phyloP scores from a whole-genome alignment of 208 protist species.

The Acanthamoeba triangularis region DNA sequence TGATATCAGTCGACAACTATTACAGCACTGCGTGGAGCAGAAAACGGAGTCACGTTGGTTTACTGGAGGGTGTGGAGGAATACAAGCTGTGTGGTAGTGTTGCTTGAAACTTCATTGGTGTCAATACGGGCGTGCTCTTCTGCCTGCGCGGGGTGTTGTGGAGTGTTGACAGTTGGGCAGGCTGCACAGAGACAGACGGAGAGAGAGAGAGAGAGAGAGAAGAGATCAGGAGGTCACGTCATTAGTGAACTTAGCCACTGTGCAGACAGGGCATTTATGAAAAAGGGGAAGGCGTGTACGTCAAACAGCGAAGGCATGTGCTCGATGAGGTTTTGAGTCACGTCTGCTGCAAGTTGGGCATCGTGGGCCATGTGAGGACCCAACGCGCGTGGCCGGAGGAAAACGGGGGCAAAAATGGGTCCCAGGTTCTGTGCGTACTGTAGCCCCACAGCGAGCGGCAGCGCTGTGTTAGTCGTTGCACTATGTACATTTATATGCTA shows the following conservation, averaged over 20 bases:
- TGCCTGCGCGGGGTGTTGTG: slow-evolving; percentile 42
- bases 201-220: not conserved
- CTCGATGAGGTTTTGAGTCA: slow-evolving; percentile 13
- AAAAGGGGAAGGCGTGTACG: not conserved
- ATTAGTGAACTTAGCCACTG: no score
- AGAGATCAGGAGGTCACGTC: not conserved
- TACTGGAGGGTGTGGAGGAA: not conserved
- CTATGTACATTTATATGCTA: no score
- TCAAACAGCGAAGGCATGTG: slow-evolving; percentile 59
- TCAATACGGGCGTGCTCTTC: not conserved
- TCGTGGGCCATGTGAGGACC: slow-evolving; percentile 38
- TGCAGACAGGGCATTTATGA: no score
- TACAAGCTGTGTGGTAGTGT: not conserved
- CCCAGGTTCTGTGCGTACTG: slow-evolving; percentile 62
- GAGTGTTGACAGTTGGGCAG: not conserved
- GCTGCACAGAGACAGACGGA: not conserved
- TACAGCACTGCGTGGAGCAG: not conserved
- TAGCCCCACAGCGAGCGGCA: not conserved
- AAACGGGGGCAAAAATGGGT: slow-evolving; percentile 62
- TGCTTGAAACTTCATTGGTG: not conserved
- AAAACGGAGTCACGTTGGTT: not conserved
- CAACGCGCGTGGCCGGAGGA: slow-evolving; percentile 1
- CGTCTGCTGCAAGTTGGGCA: not conserved
- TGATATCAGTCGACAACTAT: not conserved
- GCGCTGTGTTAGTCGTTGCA: not conserved